A percentile compares a stretch with the other conserved stretches of the same genome.
phyloP scores from a whole-genome alignment of 331 rosid genomes.

The Malus hybrid region DNA sequence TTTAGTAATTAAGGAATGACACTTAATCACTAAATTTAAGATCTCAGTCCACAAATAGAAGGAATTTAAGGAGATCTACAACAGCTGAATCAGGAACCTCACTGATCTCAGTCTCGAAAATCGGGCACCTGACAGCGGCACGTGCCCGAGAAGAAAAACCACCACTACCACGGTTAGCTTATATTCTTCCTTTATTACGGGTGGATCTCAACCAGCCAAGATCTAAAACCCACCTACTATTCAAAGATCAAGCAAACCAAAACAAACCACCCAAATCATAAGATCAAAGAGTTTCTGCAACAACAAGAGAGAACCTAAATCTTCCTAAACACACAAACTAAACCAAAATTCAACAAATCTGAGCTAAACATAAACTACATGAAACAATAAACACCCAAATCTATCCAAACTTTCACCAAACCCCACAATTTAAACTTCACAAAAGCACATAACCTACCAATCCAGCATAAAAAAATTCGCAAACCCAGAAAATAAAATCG shows the following conservation, averaged over 20 bases:
- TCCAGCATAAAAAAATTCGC: neutral
- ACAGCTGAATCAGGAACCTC: neutral
- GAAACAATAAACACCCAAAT: neutral
- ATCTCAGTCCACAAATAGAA: neutral
- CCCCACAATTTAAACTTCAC: neutral
- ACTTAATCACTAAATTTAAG: neutral
- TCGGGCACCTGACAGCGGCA: neutral
- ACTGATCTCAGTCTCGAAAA: no score
- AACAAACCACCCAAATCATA: neutral
- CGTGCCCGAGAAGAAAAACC: neutral
- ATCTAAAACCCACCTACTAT: neutral
- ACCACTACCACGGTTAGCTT: neutral
- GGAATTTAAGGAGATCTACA: neutral
- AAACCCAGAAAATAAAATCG: neutral
- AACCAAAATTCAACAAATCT: slow-evolving; percentile 2
- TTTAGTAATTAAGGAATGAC: neutral
- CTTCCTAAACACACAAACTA: slow-evolving; percentile 26
- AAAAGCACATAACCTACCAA: neutral
- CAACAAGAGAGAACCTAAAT: neutral
- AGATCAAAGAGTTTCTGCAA: neutral
- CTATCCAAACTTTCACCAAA: neutral
- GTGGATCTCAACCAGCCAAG: slow-evolving; percentile 10
- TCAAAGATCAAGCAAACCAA: neutral
- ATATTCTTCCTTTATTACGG: neutral
- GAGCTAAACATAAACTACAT: neutral